Conservation (phyloP, 2,329 filamentous ascomycete genomes). For the Tolypocladium album region DNA sequence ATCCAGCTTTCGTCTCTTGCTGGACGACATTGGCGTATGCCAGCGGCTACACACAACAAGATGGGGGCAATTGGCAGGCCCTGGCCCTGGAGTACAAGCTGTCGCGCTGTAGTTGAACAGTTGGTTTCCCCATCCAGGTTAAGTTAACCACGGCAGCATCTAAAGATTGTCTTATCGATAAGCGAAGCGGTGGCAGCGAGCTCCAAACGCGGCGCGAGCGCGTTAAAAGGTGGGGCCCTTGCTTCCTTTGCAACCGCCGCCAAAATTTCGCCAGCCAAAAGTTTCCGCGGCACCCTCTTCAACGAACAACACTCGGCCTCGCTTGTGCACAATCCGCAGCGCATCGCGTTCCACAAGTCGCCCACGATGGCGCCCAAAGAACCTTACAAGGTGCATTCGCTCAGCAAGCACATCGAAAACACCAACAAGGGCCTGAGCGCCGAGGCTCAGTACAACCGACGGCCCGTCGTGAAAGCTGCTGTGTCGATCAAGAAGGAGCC, state of each 20-base stretch:
- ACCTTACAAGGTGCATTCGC: constrained; percentile 24
- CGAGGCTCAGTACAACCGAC: constrained; percentile 21
- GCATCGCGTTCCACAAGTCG: constrained; percentile 5
- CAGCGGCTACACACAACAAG: background rate
- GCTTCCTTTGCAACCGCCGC: background rate
- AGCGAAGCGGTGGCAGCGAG: background rate
- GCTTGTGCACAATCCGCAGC: constrained; percentile 11
- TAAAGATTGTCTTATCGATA: background rate
- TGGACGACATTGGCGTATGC: constrained; percentile 11
- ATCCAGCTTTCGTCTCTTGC: constrained; percentile 24
- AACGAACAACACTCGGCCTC: constrained; percentile 4
- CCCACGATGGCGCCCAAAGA: constrained; percentile 25
- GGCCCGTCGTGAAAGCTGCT: constrained; percentile 11
- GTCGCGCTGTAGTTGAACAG: background rate
- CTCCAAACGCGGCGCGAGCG: background rate
- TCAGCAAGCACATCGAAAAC: constrained; percentile 26
- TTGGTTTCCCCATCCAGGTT: background rate
- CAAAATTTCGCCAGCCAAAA: constrained; percentile 7
- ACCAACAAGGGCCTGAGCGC: constrained; percentile 23
- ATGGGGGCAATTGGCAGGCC: constrained; percentile 3
- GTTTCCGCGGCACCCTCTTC: constrained; percentile 2
- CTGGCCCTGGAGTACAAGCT: background rate
- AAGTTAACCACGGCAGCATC: background rate
- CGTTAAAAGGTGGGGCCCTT: constrained; percentile 2
- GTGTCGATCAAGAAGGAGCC: constrained; percentile 19